These are phyloP conservation scores for Sambucus nigra DNA, from an alignment of 129 eudicot species.

Conservation along the genomic window DNA sequence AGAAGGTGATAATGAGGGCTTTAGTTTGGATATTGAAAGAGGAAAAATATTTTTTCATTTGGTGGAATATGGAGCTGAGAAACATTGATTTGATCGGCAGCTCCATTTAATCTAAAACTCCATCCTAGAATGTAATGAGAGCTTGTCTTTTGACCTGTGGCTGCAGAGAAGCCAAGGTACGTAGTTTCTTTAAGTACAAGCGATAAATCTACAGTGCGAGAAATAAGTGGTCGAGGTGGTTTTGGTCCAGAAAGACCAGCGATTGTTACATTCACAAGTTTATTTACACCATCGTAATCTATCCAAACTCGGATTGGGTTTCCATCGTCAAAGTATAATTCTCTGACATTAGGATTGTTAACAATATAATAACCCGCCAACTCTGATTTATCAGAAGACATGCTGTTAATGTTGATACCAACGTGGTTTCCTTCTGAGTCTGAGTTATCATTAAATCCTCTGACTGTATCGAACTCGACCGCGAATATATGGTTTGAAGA, in stretches of 20 bases:
- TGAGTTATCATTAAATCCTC: conserved; percentile 6
- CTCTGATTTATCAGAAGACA: neutral
- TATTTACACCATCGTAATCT: conserved; percentile 19
- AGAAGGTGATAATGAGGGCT: too few species aligned
- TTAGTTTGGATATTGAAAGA: conserved; percentile 17
- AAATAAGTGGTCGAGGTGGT: conserved; percentile 10
- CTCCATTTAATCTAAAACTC: conserved; percentile 12
- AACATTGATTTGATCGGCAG: conserved; percentile 9
- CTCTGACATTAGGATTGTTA: neutral
- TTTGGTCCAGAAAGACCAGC: too few species aligned
- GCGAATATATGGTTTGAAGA: conserved; percentile 18
- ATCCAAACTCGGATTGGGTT: conserved; percentile 26
- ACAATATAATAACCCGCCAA: conserved; percentile 7
- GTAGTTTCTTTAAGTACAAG: neutral
- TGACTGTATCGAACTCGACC: too few species aligned
- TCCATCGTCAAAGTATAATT: conserved; percentile 2
- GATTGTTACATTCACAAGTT: conserved; percentile 17
- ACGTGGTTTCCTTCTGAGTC: conserved; percentile 21
- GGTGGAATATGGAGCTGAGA: conserved; percentile 8
- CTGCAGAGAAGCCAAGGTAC: conserved; percentile 25
- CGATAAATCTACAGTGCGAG: conserved; percentile 1
- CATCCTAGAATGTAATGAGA: conserved; percentile 25
- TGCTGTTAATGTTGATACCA: conserved; percentile 20
- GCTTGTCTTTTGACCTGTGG: conserved; percentile 19
- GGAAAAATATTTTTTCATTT: neutral